Percentiles rank a stretch among this genome's conserved stretches.
Conservation (phyloP, 208 protist species). For the Leishmania turanica region DNA sequence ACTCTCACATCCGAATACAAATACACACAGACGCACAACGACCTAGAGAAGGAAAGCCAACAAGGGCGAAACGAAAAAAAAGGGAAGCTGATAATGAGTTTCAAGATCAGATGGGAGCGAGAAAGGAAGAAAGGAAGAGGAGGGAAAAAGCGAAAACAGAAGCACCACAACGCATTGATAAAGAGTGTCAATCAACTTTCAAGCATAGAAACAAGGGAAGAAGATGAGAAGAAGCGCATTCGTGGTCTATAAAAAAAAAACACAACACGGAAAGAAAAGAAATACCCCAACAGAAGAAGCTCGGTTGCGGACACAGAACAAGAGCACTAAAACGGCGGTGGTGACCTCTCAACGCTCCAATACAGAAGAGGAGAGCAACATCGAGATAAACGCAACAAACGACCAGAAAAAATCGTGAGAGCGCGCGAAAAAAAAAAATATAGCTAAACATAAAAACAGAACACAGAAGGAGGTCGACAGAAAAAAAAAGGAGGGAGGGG, state of each 20-base stretch:
- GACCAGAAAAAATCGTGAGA: background rate
- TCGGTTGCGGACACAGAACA: background rate
- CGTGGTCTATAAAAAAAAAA: background rate
- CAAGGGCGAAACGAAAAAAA: background rate
- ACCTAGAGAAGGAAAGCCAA: background rate
- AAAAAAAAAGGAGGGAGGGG: no score
- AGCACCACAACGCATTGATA: constrained; percentile 5
- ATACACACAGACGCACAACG: background rate
- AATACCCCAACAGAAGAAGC: background rate
- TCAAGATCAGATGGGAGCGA: background rate
- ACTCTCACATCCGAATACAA: background rate
- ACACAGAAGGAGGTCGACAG: background rate
- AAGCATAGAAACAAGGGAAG: constrained; percentile 3
- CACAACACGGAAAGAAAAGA: background rate
- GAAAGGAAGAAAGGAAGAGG: background rate
- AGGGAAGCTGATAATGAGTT: background rate
- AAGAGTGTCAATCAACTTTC: background rate
- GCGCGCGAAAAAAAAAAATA: background rate
- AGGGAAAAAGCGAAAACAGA: background rate
- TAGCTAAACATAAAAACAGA: background rate
- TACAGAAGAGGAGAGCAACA: background rate
- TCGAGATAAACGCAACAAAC: background rate
- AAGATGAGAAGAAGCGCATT: background rate
- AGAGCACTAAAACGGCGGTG: background rate
- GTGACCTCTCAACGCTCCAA: background rate